Evolutionary conservation across 2,329 filamentous ascomycete species (phyloP), one percentile per base, ranked within the genome.

Genomic region (Aureobasidium sp.): DNA sequence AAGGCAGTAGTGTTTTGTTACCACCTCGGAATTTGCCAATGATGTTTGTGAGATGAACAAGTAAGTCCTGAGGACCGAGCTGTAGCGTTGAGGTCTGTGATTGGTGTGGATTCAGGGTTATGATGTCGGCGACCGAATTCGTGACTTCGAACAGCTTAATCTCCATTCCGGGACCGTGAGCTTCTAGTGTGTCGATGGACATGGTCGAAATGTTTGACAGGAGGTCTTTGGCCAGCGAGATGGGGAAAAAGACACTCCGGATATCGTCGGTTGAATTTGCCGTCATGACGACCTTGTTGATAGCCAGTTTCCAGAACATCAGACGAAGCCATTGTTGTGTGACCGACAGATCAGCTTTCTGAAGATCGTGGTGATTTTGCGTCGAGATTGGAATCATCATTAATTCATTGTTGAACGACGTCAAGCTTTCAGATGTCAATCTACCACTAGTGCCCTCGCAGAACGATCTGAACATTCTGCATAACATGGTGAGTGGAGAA

Each of bases 321-420:
- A 67, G 58, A 1, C 62, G 62, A 8, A 67, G 49, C 65, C 65
- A 66, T 57, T 67, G 65, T 48, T 66, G 65, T 1, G 65, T 65
- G 25, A 67, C 57, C 1, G 64, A 54, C 1, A 65, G 61, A 39
- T 67, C 65, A 1, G 63, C 65, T 32, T 61, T 59, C 25, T 66
- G 65, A 9, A 67, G 39, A 3, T 63, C 52, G 10, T 63, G 58
- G 34, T 62, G 61, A 4, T 49, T 32, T 9, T 62, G 45, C 1
- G 39, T 59, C 13, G 48, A 30, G 8, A 21, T 42, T 11, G 62
- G 62, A 3, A 63, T 36, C 9, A 39, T 45, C 10, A 63, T 25
- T 5, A 63, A 9, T 13, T 63, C 39, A 10, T 44, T 59, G 47
- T 63, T 57, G 29, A 57, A 57, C 4, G 39, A 61, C 7, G 45